Conservation (phyloP, 2,329 filamentous ascomycete species). For the Cadophora sp. region DNA sequence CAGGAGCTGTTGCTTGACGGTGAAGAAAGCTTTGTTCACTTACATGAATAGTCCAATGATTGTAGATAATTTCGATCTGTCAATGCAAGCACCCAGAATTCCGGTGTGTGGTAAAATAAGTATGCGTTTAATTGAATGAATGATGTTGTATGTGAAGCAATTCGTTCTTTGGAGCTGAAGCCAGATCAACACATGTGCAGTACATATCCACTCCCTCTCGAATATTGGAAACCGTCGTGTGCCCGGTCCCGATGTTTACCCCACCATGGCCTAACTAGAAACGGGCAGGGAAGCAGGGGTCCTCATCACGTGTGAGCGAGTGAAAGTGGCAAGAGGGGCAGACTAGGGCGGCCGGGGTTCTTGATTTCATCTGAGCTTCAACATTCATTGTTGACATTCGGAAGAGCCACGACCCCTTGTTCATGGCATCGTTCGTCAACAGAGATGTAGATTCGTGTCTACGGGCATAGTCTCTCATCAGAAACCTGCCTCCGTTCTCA, state of each 20-base stretch:
- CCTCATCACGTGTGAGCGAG: neutral
- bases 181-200: conserved; percentile 10
- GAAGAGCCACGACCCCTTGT: neutral
- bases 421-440: neutral
- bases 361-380: neutral
- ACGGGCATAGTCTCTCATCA: neutral
- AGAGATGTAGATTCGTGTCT: neutral
- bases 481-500: too few relatives aligned
- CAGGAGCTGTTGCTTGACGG: conserved; percentile 22
- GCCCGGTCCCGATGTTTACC: conserved; percentile 9
- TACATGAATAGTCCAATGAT: conserved; percentile 25
- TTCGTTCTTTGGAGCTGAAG: conserved; percentile 10
- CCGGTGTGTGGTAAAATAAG: neutral
- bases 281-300: neutral
- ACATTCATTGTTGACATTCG: neutral
- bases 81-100: neutral
- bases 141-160: conserved; percentile 8
- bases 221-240: conserved; percentile 15
- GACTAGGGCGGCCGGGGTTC: neutral
- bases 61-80: neutral
- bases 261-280: conserved; percentile 6
- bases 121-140: neutral
- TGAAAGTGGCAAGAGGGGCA: neutral
- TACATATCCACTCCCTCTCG: neutral
- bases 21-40: conserved; percentile 28